A percentile compares a stretch with the other conserved stretches of the same genome.
These are phyloP conservation scores for Suillus placidus DNA, from an alignment of 768 basidiomycete genomes.

Conservation along the genomic window DNA sequence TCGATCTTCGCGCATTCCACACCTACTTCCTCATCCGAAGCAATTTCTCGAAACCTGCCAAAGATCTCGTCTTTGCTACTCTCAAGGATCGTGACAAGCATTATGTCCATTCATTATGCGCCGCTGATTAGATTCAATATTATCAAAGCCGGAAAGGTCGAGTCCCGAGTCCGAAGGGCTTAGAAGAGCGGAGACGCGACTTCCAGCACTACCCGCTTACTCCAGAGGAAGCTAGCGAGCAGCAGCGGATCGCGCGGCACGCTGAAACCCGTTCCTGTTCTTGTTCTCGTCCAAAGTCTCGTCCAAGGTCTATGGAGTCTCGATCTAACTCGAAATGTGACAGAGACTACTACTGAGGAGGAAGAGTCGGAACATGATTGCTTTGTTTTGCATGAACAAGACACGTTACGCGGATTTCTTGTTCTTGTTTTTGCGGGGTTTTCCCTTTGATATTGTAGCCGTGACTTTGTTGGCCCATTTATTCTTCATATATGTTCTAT, in stretches of 20 bases:
- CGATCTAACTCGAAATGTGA: background rate
- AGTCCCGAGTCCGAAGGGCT: too few relatives aligned
- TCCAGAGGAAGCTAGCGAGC: slow-evolving; percentile 42
- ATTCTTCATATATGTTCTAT: background rate
- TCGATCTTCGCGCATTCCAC: too few relatives aligned
- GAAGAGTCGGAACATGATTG: slow-evolving; percentile 15
- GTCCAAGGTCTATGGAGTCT: slow-evolving; percentile 7
- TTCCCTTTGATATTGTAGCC: background rate
- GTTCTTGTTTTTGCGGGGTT: background rate
- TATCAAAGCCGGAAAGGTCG: too few relatives aligned
- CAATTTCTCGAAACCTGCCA: too few relatives aligned
- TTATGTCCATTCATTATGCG: too few relatives aligned
- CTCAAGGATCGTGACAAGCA: too few relatives aligned
- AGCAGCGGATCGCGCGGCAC: background rate
- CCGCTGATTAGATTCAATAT: too few relatives aligned
- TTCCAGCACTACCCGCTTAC: slow-evolving; percentile 44
- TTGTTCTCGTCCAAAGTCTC: too few relatives aligned
- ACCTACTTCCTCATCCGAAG: too few relatives aligned
- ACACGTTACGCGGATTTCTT: background rate
- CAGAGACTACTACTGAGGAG: background rate
- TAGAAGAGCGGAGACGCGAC: too few relatives aligned
- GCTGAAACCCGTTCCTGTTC: too few relatives aligned
- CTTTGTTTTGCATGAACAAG: background rate
- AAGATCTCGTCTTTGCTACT: too few relatives aligned
- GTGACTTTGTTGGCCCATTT: background rate